Conservation (phyloP, 345 rosid genomes). For the Erucastrum elatum region DNA sequence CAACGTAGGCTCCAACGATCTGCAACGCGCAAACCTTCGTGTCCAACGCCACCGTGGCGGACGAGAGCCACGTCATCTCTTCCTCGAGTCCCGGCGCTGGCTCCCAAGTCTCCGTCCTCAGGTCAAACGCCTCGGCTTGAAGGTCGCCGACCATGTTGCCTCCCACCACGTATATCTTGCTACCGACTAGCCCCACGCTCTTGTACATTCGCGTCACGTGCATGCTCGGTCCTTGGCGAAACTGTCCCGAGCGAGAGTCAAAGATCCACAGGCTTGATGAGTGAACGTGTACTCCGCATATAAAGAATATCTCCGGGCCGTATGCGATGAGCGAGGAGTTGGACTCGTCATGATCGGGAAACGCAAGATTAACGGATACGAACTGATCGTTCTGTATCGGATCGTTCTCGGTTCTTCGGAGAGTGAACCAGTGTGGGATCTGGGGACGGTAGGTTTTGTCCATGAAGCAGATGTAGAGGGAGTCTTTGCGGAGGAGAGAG, state of each 20-base stretch:
- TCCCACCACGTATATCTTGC: neutral
- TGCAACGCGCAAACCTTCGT: conserved; percentile 1
- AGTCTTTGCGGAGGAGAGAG: neutral
- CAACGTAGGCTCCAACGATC: fast-evolving
- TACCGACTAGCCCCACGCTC: neutral
- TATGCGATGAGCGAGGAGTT: neutral
- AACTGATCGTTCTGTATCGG: neutral
- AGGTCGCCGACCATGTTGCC: neutral
- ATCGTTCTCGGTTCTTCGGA: neutral
- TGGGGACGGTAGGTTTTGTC: neutral
- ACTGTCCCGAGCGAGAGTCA: neutral
- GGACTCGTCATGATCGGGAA: neutral
- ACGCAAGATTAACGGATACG: neutral
- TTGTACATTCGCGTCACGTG: neutral
- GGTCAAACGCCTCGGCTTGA: neutral
- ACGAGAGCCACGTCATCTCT: neutral
- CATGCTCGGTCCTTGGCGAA: neutral
- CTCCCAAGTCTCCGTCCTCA: conserved; percentile 1
- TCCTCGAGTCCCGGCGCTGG: neutral
- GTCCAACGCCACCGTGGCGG: neutral
- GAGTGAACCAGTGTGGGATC: conserved; percentile 5
- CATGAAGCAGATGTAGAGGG: neutral
- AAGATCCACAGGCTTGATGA: neutral
- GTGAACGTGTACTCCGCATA: neutral
- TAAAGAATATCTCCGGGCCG: conserved; percentile 7